Percentiles rank a stretch among this genome's conserved stretches.
Evolutionary conservation across 2,329 filamentous ascomycete species (phyloP).

Genomic region (Eutypella sp.): DNA sequence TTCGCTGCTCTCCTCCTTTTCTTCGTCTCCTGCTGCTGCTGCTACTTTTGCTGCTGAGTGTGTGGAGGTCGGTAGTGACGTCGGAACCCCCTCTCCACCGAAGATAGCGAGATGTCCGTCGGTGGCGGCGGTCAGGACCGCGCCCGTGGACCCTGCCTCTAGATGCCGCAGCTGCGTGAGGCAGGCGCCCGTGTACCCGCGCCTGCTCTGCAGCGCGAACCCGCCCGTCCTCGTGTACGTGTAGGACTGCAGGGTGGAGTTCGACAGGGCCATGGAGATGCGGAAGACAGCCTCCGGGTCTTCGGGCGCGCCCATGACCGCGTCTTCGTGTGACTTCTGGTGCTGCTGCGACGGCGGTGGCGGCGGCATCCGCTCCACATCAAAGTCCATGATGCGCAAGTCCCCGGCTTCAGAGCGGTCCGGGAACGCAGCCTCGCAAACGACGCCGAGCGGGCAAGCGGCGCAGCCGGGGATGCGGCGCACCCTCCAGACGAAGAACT

Average conservation of each 20-base stretch:
- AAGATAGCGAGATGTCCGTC: constrained; percentile 70
- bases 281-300: constrained; percentile 44
- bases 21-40: not conserved
- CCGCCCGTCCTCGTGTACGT: constrained; percentile 35
- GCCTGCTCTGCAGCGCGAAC: constrained; percentile 48
- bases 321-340: constrained; percentile 13
- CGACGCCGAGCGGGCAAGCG: constrained; percentile 47
- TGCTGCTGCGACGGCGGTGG: constrained; percentile 16
- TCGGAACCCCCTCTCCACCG: constrained; percentile 34
- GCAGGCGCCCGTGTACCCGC: constrained; percentile 67
- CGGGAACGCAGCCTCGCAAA: constrained; percentile 51
- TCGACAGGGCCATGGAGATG: constrained; percentile 74
- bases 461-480: constrained; percentile 45
- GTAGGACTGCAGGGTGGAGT: constrained; percentile 69
- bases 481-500: constrained; percentile 81
- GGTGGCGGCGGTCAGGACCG: constrained; percentile 67
- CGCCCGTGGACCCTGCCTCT: constrained; percentile 21
- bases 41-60: not conserved
- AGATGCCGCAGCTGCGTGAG: constrained; percentile 61
- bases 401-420: constrained; percentile 54
- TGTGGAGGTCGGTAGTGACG: not conserved
- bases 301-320: not conserved
- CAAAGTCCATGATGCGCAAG: constrained; percentile 77
- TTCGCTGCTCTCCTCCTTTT: constrained; percentile 2
- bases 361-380: constrained; percentile 37